These are phyloP conservation scores for Yamadazyma epiphylla DNA, from an alignment of 1,139 yeast genomes.

Conservation along the genomic window DNA sequence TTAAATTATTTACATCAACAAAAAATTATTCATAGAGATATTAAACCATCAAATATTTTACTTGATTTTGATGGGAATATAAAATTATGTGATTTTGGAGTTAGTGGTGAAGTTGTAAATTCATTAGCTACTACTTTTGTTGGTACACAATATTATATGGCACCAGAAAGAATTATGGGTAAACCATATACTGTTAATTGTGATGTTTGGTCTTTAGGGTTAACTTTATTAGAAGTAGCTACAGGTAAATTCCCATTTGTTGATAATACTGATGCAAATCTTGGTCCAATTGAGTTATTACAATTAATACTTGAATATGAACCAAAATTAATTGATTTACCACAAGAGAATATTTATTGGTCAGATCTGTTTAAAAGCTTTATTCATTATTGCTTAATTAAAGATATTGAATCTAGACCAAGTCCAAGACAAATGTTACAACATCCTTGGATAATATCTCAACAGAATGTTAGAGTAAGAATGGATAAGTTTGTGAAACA, in stretches of 20 bases:
- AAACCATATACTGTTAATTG: conserved; percentile 92
- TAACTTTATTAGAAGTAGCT: conserved; percentile 89
- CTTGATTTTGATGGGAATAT: conserved; percentile 74
- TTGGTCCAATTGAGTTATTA: conserved; percentile 81
- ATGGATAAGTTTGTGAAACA: conserved; percentile 84
- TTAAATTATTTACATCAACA: conserved; percentile 83
- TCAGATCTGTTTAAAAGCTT: conserved; percentile 79
- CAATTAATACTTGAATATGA: conserved; percentile 78
- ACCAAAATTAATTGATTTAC: conserved; percentile 74
- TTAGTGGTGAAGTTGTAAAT: conserved; percentile 93
- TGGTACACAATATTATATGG: conserved; percentile 97
- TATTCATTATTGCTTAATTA: conserved; percentile 73
- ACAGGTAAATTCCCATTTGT: conserved; percentile 75
- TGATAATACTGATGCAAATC: conserved; percentile 22
- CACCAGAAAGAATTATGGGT: conserved; percentile 95
- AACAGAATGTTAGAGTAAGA: conserved; percentile 62
- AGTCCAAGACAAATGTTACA: conserved; percentile 87
- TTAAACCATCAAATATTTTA: conserved; percentile 89
- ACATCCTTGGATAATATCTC: conserved; percentile 90
- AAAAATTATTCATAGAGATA: conserved; percentile 86
- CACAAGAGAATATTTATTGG: conserved; percentile 76
- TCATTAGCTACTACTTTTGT: conserved; percentile 94
- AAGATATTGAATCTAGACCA: conserved; percentile 77
- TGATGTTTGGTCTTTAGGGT: conserved; percentile 94
- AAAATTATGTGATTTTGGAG: conserved; percentile 97